A percentile compares a stretch with the other conserved stretches of the same genome.
Conservation (phyloP, 73 alveolate species). For the Paramecium octaurelia region DNA sequence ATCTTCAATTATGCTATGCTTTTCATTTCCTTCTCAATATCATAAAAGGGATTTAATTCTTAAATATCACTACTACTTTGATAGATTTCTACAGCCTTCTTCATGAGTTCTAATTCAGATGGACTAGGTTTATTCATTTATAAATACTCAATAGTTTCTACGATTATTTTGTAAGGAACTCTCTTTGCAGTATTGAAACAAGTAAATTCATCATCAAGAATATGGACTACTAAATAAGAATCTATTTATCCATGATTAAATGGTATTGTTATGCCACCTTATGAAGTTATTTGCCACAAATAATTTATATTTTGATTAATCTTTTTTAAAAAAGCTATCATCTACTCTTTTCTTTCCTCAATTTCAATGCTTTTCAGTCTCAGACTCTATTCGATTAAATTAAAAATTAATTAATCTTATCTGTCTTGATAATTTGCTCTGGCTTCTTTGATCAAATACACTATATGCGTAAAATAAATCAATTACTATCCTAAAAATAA, state of each 20-base stretch:
- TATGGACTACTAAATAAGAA: slow-evolving; percentile 61
- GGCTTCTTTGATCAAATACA: neutral
- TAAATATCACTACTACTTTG: neutral
- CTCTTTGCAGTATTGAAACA: slow-evolving; percentile 88
- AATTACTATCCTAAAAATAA: neutral
- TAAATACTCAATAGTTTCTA: slow-evolving; percentile 56
- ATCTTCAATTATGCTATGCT: neutral
- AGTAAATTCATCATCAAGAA: slow-evolving; percentile 73
- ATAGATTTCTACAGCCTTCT: neutral
- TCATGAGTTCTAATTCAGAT: neutral
- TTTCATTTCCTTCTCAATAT: slow-evolving; percentile 15
- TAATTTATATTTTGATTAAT: neutral
- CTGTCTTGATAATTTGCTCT: neutral
- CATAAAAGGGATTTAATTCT: neutral
- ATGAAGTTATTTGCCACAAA: neutral
- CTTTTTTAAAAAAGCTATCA: neutral
- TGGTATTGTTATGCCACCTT: neutral
- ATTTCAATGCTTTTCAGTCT: neutral
- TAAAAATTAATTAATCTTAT: neutral
- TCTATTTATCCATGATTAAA: neutral
- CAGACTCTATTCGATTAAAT: neutral
- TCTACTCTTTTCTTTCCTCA: neutral
- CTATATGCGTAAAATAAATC: neutral
- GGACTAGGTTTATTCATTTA: neutral
- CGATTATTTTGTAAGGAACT: slow-evolving; percentile 80